Evolutionary conservation across 1,284 basidiomycete genomes (phyloP).

Genomic region (Phylloboletellus chloephorus): DNA sequence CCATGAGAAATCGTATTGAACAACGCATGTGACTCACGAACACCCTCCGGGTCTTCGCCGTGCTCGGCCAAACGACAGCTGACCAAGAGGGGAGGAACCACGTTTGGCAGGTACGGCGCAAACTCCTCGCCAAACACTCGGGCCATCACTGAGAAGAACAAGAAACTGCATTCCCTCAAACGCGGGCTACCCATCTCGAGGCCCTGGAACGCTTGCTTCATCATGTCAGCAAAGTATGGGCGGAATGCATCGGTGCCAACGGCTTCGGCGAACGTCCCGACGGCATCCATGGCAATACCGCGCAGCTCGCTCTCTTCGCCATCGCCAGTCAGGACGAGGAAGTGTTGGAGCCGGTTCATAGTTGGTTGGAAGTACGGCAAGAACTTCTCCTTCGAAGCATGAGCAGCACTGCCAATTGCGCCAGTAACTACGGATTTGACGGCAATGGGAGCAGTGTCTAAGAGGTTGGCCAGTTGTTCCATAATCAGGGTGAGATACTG

Average conservation of each 20-base stretch:
- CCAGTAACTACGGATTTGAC: conserved; percentile 97
- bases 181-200: conserved; percentile 84
- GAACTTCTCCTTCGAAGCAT: conserved; percentile 94
- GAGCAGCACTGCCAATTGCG: conserved; percentile 96
- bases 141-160: conserved; percentile 98
- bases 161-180: conserved; percentile 93
- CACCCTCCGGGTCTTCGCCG: conserved; percentile 52
- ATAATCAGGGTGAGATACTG: conserved; percentile 94
- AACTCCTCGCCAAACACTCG: conserved; percentile 96
- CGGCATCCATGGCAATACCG: conserved; percentile 97
- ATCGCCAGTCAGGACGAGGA: conserved; percentile 78
- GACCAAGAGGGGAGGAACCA: conserved; percentile 81
- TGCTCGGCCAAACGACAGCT: conserved; percentile 86
- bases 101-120: conserved; percentile 78
- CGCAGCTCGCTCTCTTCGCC: conserved; percentile 92
- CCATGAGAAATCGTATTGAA: neutral
- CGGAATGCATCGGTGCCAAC: conserved; percentile 93
- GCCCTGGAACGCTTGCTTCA: conserved; percentile 93
- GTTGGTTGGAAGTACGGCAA: conserved; percentile 93
- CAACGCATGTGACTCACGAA: conserved; percentile 33
- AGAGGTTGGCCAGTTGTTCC: conserved; percentile 87
- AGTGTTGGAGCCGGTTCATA: conserved; percentile 85
- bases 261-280: conserved; percentile 97
- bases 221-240: conserved; percentile 93
- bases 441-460: conserved; percentile 79